Percentiles rank a stretch among this genome's conserved stretches.
Conservation (phyloP, 768 basidiomycete species). For the Termitomyces sp. region DNA sequence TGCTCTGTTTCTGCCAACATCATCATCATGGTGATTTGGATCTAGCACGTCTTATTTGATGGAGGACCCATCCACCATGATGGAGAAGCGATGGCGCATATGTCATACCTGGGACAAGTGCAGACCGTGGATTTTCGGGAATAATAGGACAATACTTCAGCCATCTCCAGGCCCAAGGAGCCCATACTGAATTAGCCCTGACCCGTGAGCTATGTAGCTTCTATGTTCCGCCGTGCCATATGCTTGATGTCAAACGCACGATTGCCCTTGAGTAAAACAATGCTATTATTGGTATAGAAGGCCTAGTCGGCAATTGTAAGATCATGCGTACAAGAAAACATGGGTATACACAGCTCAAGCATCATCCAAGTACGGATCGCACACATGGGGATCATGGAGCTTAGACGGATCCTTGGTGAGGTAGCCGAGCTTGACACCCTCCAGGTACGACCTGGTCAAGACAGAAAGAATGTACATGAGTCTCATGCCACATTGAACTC, state of each 20-base stretch:
- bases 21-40: too few relatives aligned
- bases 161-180: too few relatives aligned
- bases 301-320: background rate
- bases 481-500: background rate
- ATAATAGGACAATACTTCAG: too few relatives aligned
- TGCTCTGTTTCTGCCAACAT: too few relatives aligned
- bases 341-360: background rate
- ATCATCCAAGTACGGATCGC: constrained; percentile 39
- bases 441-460: constrained; percentile 59
- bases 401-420: constrained; percentile 58
- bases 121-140: too few relatives aligned
- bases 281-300: background rate
- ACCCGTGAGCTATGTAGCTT: too few relatives aligned
- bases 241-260: background rate
- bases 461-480: background rate
- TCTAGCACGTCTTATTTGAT: too few relatives aligned
- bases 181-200: too few relatives aligned
- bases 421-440: constrained; percentile 53
- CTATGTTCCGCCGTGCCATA: too few relatives aligned
- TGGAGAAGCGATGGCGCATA: too few relatives aligned
- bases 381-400: constrained; percentile 56
- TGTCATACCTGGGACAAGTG: background rate
- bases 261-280: background rate
- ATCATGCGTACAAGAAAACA: background rate
- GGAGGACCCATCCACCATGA: too few relatives aligned